phyloP scores from a whole-genome alignment of 2,329 filamentous ascomycete genomes.

The Fusarium camptoceras region DNA sequence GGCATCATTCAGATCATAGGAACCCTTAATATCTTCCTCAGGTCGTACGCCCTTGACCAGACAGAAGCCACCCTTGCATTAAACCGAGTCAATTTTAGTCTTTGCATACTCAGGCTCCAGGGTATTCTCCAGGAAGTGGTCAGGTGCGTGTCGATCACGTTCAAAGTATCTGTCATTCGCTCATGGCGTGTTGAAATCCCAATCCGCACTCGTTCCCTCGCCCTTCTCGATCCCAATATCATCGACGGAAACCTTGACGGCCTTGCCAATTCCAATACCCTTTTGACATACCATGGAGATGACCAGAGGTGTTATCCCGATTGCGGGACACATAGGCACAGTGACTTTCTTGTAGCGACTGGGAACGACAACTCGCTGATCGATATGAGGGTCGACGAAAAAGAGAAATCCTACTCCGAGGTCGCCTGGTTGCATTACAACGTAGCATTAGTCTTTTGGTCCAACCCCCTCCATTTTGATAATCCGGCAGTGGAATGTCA shows the following conservation, averaged over 20 bases:
- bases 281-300: neutral
- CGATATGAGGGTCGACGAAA: neutral
- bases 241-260: neutral
- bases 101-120: neutral
- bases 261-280: neutral
- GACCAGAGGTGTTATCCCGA: neutral
- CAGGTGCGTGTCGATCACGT: neutral
- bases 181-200: neutral
- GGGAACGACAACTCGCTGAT: too few species aligned
- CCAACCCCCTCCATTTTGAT: neutral
- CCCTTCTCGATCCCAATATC: conserved; percentile 1
- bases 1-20: neutral
- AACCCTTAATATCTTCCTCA: neutral
- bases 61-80: neutral
- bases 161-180: neutral
- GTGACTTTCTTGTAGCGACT: neutral
- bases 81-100: neutral
- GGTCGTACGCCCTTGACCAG: neutral
- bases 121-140: neutral
- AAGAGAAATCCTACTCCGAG: neutral
- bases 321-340: neutral
- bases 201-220: neutral
- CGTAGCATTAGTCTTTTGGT: neutral
- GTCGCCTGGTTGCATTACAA: neutral
- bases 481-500: neutral